Percentiles rank a stretch among this genome's conserved stretches.
Conservation (phyloP, 805 yeast species). For the Saccharomycopsis fodiens region DNA sequence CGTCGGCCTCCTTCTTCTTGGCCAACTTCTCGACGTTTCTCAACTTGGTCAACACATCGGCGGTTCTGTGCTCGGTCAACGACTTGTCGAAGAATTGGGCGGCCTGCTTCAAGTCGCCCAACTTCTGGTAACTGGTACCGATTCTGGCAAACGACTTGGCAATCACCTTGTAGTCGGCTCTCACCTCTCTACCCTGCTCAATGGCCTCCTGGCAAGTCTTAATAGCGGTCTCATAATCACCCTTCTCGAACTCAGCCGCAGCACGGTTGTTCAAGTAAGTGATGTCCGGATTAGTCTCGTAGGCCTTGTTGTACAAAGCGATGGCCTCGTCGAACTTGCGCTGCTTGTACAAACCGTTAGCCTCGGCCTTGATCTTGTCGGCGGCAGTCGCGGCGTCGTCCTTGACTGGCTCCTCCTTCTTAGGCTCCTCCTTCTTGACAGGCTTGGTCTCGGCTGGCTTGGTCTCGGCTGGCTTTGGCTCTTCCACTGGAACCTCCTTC, state of each 20-base stretch:
- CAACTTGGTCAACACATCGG: conserved; percentile 82
- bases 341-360: conserved; percentile 78
- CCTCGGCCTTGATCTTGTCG: conserved; percentile 70
- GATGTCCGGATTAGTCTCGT: conserved; percentile 72
- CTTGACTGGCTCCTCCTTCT: conserved; percentile 25
- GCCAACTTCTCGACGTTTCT: conserved; percentile 82
- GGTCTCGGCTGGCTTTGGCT: conserved; percentile 24
- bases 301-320: conserved; percentile 76
- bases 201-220: conserved; percentile 74
- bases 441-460: conserved; percentile 21
- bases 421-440: conserved; percentile 29
- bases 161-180: conserved; percentile 86
- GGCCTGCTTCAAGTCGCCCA: conserved; percentile 65
- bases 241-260: conserved; percentile 96
- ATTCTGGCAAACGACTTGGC: conserved; percentile 92
- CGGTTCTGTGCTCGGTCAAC: conserved; percentile 94
- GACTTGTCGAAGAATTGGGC: conserved; percentile 79
- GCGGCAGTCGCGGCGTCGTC: conserved; percentile 41
- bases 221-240: conserved; percentile 81
- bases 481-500: conserved; percentile 24
- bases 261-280: conserved; percentile 94
- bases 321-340: conserved; percentile 92
- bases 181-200: conserved; percentile 80
- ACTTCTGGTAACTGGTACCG: conserved; percentile 75
- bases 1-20: conserved; percentile 67